phyloP scores from a whole-genome alignment of 1,139 yeast genomes.

The Pneumocystis oryctolagi region DNA sequence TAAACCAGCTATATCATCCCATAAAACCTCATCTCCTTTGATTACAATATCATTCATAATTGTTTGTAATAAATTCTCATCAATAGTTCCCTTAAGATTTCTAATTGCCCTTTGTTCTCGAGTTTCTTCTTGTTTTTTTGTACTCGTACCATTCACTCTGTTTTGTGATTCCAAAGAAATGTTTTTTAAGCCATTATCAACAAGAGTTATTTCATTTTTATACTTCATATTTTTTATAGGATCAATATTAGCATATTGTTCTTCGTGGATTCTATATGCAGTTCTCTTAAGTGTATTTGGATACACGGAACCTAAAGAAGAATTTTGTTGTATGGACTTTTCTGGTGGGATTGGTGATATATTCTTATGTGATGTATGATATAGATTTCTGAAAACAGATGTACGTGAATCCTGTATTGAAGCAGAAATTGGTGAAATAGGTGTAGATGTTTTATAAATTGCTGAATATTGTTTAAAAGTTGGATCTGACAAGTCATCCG shows the following conservation, averaged over 20 bases:
- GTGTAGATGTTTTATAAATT: neutral
- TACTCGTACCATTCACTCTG: neutral
- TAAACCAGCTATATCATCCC: constrained; percentile 94
- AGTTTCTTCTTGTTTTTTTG: constrained; percentile 3
- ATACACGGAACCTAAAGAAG: neutral
- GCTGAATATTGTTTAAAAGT: neutral
- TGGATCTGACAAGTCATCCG: neutral
- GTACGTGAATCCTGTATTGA: neutral
- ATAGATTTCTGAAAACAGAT: neutral
- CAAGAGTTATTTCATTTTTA: neutral
- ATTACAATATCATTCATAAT: constrained; percentile 83
- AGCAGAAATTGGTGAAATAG: neutral
- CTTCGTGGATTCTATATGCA: neutral
- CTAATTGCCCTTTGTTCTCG: constrained; percentile 20
- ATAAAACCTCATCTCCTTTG: constrained; percentile 86
- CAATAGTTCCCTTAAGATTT: constrained; percentile 30
- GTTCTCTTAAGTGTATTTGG: neutral
- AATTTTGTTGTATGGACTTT: neutral
- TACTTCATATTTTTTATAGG: neutral
- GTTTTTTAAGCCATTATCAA: neutral
- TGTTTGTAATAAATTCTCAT: constrained; percentile 61
- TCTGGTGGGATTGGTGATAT: neutral
- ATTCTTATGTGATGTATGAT: neutral
- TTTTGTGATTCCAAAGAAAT: neutral
- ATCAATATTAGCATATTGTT: neutral